These are phyloP conservation scores for Thelonectria olida DNA, from an alignment of 2,329 filamentous ascomycete genomes.

Conservation along the genomic window DNA sequence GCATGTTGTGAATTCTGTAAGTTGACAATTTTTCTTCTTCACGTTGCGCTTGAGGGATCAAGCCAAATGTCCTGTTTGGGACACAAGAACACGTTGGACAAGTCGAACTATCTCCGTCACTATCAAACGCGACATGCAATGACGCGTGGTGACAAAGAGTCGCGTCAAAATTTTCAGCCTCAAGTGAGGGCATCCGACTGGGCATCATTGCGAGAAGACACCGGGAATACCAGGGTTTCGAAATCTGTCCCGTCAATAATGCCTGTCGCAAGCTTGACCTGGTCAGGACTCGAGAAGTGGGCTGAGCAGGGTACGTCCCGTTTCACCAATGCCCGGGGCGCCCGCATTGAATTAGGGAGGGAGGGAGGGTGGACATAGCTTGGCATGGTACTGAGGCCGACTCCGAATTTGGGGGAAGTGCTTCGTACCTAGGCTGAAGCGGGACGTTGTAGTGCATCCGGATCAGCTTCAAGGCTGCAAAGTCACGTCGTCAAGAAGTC, in stretches of 20 bases:
- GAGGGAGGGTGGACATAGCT: constrained; percentile 35
- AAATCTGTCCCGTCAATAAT: constrained; percentile 29
- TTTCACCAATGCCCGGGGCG: constrained; percentile 61
- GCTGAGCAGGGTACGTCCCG: constrained; percentile 60
- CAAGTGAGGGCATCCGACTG: constrained; percentile 35
- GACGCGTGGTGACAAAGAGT: constrained; percentile 24
- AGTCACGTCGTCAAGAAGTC: constrained; percentile 20
- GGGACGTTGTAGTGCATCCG: constrained; percentile 38
- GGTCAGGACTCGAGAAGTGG: constrained; percentile 52
- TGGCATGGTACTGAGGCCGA: constrained; percentile 32
- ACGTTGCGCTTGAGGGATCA: not conserved
- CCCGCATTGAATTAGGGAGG: constrained; percentile 42
- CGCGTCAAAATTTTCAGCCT: constrained; percentile 34
- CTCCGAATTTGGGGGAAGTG: constrained; percentile 33
- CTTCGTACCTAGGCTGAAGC: constrained; percentile 42
- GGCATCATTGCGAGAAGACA: constrained; percentile 17
- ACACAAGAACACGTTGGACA: not conserved
- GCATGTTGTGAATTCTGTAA: constrained; percentile 40
- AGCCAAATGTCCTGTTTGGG: not conserved
- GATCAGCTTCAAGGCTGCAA: constrained; percentile 27
- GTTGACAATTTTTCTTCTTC: constrained; percentile 30
- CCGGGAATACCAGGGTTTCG: constrained; percentile 34
- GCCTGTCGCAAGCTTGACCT: constrained; percentile 56
- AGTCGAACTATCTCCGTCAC: constrained; percentile 11
- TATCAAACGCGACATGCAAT: constrained; percentile 10